Percentiles rank a stretch among this genome's conserved stretches.
Conservation (phyloP, 78 protist genomes). For the Dictyostelium capitatum region DNA sequence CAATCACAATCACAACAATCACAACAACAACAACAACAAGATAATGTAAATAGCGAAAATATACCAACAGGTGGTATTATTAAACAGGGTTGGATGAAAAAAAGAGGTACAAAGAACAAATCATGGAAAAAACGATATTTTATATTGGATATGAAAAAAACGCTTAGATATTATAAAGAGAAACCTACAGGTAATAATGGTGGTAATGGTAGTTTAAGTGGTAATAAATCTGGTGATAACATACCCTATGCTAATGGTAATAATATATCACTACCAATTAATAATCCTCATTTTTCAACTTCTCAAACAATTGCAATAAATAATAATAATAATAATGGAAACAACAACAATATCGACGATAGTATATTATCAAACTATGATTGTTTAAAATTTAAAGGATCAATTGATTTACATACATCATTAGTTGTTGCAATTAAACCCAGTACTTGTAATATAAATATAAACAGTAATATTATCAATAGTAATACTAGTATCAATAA, state of each 20-base stretch:
- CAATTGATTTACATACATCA: slow-evolving; percentile 50
- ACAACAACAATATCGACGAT: no score
- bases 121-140: slow-evolving; percentile 70
- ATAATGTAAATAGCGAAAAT: slow-evolving; percentile 1
- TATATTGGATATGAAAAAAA: slow-evolving; percentile 54
- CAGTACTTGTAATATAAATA: slow-evolving; percentile 57
- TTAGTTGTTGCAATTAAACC: slow-evolving; percentile 65
- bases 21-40: neutral
- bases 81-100: slow-evolving; percentile 77
- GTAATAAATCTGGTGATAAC: neutral
- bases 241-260: neutral
- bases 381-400: slow-evolving; percentile 46
- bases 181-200: neutral
- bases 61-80: slow-evolving; percentile 61
- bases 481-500: neutral
- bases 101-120: slow-evolving; percentile 53
- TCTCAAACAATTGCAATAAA: neutral
- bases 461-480: neutral
- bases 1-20: neutral
- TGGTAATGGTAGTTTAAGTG: neutral
- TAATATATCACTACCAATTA: neutral
- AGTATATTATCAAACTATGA: slow-evolving; percentile 9
- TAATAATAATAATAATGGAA: neutral
- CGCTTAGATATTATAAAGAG: slow-evolving; percentile 26
- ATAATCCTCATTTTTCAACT: neutral